Evolutionary conservation across 129 eudicot species (phyloP).

Genomic region (Chrysanthemum lavandulifolium): DNA sequence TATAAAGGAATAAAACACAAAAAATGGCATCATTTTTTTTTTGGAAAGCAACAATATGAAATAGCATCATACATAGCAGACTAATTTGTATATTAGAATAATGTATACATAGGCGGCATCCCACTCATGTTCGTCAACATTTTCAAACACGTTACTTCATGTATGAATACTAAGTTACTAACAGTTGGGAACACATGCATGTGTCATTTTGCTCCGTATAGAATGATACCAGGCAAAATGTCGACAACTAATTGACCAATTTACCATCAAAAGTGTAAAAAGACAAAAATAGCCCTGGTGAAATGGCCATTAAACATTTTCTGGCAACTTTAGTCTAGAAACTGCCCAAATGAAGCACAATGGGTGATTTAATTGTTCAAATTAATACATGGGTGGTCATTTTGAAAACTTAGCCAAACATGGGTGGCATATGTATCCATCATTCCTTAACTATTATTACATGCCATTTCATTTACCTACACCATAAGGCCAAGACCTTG

Average conservation of each 20-base stretch:
- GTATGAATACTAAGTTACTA: not conserved
- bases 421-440: not conserved
- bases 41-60: no score
- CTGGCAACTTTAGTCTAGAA: not conserved
- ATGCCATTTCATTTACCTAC: slow-evolving; percentile 43
- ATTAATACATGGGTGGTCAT: no score
- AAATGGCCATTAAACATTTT: slow-evolving; percentile 3
- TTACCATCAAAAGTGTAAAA: not conserved
- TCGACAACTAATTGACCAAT: not conserved
- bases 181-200: not conserved
- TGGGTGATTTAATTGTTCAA: not conserved
- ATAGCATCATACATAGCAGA: not conserved
- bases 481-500: slow-evolving; percentile 89
- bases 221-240: not conserved
- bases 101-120: not conserved
- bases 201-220: not conserved
- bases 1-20: slow-evolving; percentile 1
- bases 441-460: not conserved
- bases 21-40: not conserved
- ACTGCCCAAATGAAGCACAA: not conserved
- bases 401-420: not conserved
- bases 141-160: not conserved
- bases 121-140: not conserved
- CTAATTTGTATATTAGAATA: not conserved
- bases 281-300: not conserved